A percentile compares a stretch with the other conserved stretches of the same genome.
These are phyloP conservation scores for Pythium insidiosum DNA, from an alignment of 352 stramenopile species.

Conservation along the genomic window DNA sequence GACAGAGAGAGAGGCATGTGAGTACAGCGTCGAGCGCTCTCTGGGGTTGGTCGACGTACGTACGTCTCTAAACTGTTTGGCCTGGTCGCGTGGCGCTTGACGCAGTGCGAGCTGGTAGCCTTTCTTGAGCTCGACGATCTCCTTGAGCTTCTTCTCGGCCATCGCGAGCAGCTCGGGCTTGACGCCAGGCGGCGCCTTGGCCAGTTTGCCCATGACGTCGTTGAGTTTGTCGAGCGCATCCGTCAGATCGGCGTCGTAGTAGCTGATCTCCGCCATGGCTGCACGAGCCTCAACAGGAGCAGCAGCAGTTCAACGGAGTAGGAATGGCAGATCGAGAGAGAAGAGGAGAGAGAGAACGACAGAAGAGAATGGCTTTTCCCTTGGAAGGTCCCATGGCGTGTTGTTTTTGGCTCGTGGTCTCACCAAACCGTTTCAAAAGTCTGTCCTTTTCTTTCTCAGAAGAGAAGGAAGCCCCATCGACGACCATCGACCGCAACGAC, in stretches of 20 bases:
- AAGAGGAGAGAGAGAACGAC: no score
- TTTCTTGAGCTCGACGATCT: slow-evolving; percentile 82
- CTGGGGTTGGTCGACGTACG: no score
- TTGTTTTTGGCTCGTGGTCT: no score
- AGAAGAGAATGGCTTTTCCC: no score
- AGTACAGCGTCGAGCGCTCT: no score
- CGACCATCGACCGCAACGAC: no score
- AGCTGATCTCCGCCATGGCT: slow-evolving; percentile 79
- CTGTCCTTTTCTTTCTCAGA: no score
- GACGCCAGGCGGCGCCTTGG: slow-evolving; percentile 64
- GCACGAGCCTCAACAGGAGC: not conserved
- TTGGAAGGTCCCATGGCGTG: no score
- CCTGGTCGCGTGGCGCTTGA: slow-evolving; percentile 65
- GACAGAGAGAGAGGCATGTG: not conserved
- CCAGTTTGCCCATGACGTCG: slow-evolving; percentile 76
- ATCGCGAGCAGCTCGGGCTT: slow-evolving; percentile 64
- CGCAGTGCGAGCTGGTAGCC: slow-evolving; percentile 74
- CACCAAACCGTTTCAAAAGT: no score
- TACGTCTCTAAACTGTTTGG: slow-evolving; percentile 64
- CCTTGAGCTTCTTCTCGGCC: slow-evolving; percentile 78
- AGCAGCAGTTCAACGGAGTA: no score
- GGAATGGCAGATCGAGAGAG: no score
- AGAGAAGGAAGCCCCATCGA: no score
- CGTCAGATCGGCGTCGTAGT: slow-evolving; percentile 81
- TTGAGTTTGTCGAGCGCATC: slow-evolving; percentile 81